These are phyloP conservation scores for Dactylellina haptotyla DNA, from an alignment of 2,329 filamentous ascomycete species.

Conservation along the genomic window DNA sequence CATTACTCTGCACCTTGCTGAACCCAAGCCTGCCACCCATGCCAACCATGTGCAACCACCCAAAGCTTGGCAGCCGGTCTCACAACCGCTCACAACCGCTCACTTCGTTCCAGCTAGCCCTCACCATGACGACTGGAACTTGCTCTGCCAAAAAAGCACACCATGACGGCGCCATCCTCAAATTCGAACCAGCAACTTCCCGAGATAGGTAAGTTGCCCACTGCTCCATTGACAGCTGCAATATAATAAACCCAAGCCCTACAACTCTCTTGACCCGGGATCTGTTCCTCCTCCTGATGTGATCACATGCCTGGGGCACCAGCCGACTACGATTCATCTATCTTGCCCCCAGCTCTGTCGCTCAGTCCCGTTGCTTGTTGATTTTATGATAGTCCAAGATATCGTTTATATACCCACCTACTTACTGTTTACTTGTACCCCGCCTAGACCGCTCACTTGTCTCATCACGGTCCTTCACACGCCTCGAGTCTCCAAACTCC, in stretches of 20 bases:
- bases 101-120: too few species aligned
- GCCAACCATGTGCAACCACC: too few species aligned
- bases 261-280: not conserved
- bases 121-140: too few species aligned
- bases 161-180: conserved; percentile 4
- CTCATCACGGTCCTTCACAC: conserved; percentile 64
- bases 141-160: not conserved
- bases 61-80: too few species aligned
- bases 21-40: too few species aligned
- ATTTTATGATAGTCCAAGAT: not conserved
- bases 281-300: conserved; percentile 61
- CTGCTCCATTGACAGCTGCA: not conserved
- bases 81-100: not conserved
- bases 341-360: not conserved
- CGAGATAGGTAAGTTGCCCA: conserved; percentile 25
- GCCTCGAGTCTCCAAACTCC: conserved; percentile 61
- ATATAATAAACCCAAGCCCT: not conserved
- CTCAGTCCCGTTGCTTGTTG: not conserved
- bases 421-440: too few species aligned
- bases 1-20: too few species aligned
- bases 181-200: conserved; percentile 2
- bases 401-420: too few species aligned
- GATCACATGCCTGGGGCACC: conserved; percentile 63
- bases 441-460: conserved; percentile 58
- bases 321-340: conserved; percentile 54